Base-by-base conservation (phyloP, 2,329 filamentous ascomycete species). In the Pseudocercospora musae region DNA sequence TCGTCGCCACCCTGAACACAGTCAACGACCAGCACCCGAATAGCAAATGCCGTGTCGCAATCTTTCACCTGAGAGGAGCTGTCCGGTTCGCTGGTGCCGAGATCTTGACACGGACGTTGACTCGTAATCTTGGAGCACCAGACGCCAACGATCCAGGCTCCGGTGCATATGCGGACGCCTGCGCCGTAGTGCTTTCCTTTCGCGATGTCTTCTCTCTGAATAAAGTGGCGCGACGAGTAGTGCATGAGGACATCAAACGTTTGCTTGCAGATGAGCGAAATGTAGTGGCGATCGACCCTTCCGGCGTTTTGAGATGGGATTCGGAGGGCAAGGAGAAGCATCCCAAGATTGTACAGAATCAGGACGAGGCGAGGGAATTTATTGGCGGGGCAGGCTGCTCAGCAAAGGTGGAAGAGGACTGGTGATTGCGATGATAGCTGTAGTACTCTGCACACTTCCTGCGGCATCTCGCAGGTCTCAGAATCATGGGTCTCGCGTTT, bases 131-230 rank as follows among this genome's bases (percentile, higher is more conserved):
- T 1, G 37, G 37, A 18, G 3, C 37, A 1, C 3, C 37, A 18
- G 37, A 40, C 18, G 37, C 37, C 15, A 64, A 66, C 31, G 68
- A 68, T 23, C 63, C 59, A 18, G 68, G 61, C 11, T 70, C 68
- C 1, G 68, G 68, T 13, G 25, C 50, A 6, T 68, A 68, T n/a
- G 60, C 59, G 6, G 60, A 70, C 37, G 68, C 68, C 8, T 70
- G 68, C 48, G 68, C 65, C 10, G 64, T 70, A 1, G 67, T 70
- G 33, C 57, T 70, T 10, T 70, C 68, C 6, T 68, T 70, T 53
- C 63, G 65, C 1, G 67, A 70, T 15, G 68, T 68, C 11, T 70
- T 65, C 48, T 70, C 68, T 0, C 58, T 70, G 10, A 70, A 66
- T 59, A 68, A 64, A 10, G 66, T 69, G 6, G 68, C 68, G 9